Evolutionary conservation across 192 early-diverging fungal species (phyloP), one percentile per base, ranked within the genome.

Genomic region (Geranomyces variabilis): DNA sequence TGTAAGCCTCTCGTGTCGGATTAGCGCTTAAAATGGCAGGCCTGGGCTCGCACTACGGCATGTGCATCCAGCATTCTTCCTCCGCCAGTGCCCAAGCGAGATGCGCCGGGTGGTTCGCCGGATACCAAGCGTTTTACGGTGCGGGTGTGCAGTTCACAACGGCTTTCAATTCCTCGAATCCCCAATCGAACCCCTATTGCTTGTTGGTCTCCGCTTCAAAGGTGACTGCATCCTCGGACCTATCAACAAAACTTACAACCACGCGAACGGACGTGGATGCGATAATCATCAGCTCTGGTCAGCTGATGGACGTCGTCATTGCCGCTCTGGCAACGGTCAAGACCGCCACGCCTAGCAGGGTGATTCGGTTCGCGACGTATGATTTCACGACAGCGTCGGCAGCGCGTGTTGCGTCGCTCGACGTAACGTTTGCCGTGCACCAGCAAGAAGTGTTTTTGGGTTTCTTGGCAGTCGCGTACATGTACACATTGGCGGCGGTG

Each of bases 191-290:
- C 17, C 51, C 51, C 19, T 53, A 53, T 26, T 3, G 3, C 36
- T 3, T 53, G 3, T 6, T 53, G 26, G 3, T 17, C 2, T 53
- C 51, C 3, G 7, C 51, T 3, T 17, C 4, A 24, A 7, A 6
- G 17, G 51, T 15, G 19, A 17, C 51, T 6, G 51, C 51, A 8
- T 9, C 51, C 4, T n/a, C 51, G 21, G 26, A 3, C 4, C 51
- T 53, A 24, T 53, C 4, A 3, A 53, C 19, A 53, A 53, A 24
- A 6, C 51, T 53, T 15, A 53, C 51, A 3, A 53, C 51, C 51
- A 53, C 51, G 4, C 51, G 51, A 6, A 53, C 51, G 26, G 51
- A 53, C 51, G 51, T 53, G 4, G 51, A 53, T 53, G 51, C 51
- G 6, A 4, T 53, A 3, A 53, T 53, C 51, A 53, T 53, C 51